Percentiles rank a stretch among this genome's conserved stretches.
Evolutionary conservation across 2,329 filamentous ascomycete genomes (phyloP).

Genomic region (Phyllachora maydis): DNA sequence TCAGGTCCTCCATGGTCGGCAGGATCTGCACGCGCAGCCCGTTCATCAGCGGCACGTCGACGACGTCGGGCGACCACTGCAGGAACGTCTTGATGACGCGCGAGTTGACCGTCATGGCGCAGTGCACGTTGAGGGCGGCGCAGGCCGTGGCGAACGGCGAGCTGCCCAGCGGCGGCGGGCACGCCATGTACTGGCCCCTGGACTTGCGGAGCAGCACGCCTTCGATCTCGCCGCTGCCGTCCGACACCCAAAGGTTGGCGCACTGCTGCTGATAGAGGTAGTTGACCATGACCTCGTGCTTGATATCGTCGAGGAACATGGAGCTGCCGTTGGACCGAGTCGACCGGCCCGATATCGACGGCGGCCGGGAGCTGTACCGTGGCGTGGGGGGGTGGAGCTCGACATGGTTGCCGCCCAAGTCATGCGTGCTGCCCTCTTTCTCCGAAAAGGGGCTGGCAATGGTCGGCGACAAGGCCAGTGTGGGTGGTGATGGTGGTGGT

Average conservation of each 20-base stretch:
- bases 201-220: conserved; percentile 52
- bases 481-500: too few species aligned
- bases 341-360: conserved; percentile 29
- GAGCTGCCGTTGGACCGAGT: conserved; percentile 24
- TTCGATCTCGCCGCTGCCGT: conserved; percentile 45
- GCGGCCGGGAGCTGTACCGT: conserved; percentile 26
- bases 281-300: conserved; percentile 68
- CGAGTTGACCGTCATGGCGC: conserved; percentile 65
- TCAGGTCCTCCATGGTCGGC: conserved; percentile 48
- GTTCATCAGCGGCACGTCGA: conserved; percentile 57
- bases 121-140: conserved; percentile 50
- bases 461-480: too few species aligned
- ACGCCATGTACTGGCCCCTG: conserved; percentile 50
- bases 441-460: too few species aligned
- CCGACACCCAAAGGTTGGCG: conserved; percentile 51
- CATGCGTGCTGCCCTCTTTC: too few species aligned
- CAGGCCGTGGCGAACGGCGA: conserved; percentile 45
- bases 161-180: conserved; percentile 40
- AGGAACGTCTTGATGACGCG: conserved; percentile 62
- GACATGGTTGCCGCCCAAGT: conserved; percentile 16
- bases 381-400: conserved; percentile 27
- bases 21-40: conserved; percentile 60
- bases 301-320: conserved; percentile 47
- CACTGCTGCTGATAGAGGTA: conserved; percentile 68
- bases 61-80: conserved; percentile 49